Evolutionary conservation across 169 alveolate genomes (phyloP).

Genomic region (Plasmodium malariae): DNA sequence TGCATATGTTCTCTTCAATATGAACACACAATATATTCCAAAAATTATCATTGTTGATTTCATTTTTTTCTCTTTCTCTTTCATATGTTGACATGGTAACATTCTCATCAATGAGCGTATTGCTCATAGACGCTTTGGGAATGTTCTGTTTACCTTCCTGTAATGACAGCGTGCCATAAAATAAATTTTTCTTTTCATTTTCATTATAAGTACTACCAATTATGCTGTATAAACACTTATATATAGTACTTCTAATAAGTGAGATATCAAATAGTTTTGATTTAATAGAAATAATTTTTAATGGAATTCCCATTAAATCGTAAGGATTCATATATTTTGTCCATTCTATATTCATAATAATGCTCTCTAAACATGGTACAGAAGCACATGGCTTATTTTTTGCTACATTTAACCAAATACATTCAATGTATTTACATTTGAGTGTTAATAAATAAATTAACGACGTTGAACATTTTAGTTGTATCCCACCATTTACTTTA

Average conservation of each 20-base stretch:
- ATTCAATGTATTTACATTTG: slow-evolving; percentile 66
- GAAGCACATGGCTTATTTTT: slow-evolving; percentile 50
- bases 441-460: slow-evolving; percentile 59
- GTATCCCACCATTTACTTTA: slow-evolving; percentile 60
- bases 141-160: too few relatives aligned
- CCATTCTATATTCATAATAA: slow-evolving; percentile 47
- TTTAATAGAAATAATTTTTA: slow-evolving; percentile 33
- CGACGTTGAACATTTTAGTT: slow-evolving; percentile 54
- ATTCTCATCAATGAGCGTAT: too few relatives aligned
- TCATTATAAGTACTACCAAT: too few relatives aligned
- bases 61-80: neutral
- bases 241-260: slow-evolving; percentile 12
- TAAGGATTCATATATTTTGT: neutral
- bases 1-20: slow-evolving; percentile 65
- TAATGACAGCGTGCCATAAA: too few relatives aligned
- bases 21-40: slow-evolving; percentile 66
- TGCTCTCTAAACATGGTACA: slow-evolving; percentile 13
- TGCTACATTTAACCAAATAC: slow-evolving; percentile 67
- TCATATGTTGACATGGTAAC: too few relatives aligned
- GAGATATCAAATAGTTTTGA: slow-evolving; percentile 44
- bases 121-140: too few relatives aligned
- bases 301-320: slow-evolving; percentile 39
- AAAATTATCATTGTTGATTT: neutral
- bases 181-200: too few relatives aligned
- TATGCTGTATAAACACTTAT: neutral